Percentiles rank a stretch among this genome's conserved stretches.
Conservation (phyloP, 2,329 filamentous ascomycete species). For the Pseudodiploospora longispora region DNA sequence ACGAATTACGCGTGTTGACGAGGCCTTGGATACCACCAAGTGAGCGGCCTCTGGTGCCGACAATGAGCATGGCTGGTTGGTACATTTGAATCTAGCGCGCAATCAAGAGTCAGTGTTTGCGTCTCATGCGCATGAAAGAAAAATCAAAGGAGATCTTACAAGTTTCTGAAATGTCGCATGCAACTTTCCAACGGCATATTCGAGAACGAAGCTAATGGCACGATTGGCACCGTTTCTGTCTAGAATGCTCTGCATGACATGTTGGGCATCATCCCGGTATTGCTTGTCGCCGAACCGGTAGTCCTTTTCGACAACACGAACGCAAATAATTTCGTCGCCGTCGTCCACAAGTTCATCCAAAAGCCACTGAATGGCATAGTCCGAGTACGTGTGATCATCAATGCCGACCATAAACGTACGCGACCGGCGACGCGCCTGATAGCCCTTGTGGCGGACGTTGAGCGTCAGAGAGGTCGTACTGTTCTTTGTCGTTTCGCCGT, state of each 20-base stretch:
- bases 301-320: slow-evolving; percentile 81
- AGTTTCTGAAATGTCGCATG: slow-evolving; percentile 86
- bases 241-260: slow-evolving; percentile 67
- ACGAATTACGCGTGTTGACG: slow-evolving; percentile 68
- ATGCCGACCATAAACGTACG: slow-evolving; percentile 87
- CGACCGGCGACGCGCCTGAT: slow-evolving; percentile 70
- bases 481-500: slow-evolving; percentile 50
- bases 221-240: slow-evolving; percentile 71
- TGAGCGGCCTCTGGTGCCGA: slow-evolving; percentile 78
- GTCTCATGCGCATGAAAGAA: background rate
- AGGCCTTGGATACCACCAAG: slow-evolving; percentile 80
- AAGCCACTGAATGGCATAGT: slow-evolving; percentile 87
- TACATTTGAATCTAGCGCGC: slow-evolving; percentile 71
- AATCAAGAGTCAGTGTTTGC: slow-evolving; percentile 7
- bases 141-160: slow-evolving; percentile 42
- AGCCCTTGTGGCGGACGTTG: slow-evolving; percentile 79
- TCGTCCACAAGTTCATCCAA: slow-evolving; percentile 89
- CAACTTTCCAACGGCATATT: slow-evolving; percentile 83
- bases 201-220: slow-evolving; percentile 76
- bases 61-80: slow-evolving; percentile 83
- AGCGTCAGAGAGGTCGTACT: slow-evolving; percentile 67
- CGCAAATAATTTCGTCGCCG: slow-evolving; percentile 85
- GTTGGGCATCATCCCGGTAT: slow-evolving; percentile 69
- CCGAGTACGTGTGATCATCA: slow-evolving; percentile 85
- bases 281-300: slow-evolving; percentile 59